phyloP scores from a whole-genome alignment of 768 basidiomycete genomes.

The Pilatotrama ljubarskyi region DNA sequence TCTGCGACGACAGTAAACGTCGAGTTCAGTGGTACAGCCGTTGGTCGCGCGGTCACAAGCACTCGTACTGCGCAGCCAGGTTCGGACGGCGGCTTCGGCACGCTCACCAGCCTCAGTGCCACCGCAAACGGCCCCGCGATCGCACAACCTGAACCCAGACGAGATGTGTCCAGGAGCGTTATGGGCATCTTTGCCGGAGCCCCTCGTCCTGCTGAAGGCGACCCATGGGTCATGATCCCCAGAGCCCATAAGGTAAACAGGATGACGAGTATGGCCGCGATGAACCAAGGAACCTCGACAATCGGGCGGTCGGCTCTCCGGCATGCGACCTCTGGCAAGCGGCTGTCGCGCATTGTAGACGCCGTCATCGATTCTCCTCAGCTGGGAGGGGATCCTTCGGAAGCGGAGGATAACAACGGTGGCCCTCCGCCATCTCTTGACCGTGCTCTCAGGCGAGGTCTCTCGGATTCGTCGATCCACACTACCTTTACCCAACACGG shows the following conservation, averaged over 20 bases:
- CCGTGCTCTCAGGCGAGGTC: slow-evolving; percentile 72
- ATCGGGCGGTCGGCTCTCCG: slow-evolving; percentile 27
- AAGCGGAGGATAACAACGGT: slow-evolving; percentile 23
- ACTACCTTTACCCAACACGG: slow-evolving; percentile 72
- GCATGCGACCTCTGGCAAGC: slow-evolving; percentile 29
- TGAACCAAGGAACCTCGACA: slow-evolving; percentile 15
- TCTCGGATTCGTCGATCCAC: slow-evolving; percentile 92
- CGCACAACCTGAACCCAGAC: slow-evolving; percentile 16
- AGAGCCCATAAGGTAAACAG: slow-evolving; percentile 13
- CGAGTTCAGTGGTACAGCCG: slow-evolving; percentile 81
- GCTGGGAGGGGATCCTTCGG: slow-evolving; percentile 36
- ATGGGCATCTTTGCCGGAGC: slow-evolving; percentile 96
- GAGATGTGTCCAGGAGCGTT: slow-evolving; percentile 40
- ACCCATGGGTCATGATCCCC: slow-evolving; percentile 76
- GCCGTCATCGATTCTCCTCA: slow-evolving; percentile 67
- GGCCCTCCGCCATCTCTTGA: slow-evolving; percentile 50
- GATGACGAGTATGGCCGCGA: slow-evolving; percentile 2
- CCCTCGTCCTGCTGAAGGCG: slow-evolving; percentile 47
- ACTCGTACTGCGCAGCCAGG: slow-evolving; percentile 30
- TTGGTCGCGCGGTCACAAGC: slow-evolving; percentile 55
- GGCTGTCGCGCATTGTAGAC: slow-evolving; percentile 70
- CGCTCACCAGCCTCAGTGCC: slow-evolving; percentile 9
- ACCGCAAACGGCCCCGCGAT: slow-evolving; percentile 4
- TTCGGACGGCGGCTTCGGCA: slow-evolving; percentile 13
- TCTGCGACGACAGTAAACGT: slow-evolving; percentile 94